Evolutionary conservation across 148 eudicot genomes (phyloP), one percentile per base, ranked within the genome.

Genomic region (Rhododendron griersonianum): DNA sequence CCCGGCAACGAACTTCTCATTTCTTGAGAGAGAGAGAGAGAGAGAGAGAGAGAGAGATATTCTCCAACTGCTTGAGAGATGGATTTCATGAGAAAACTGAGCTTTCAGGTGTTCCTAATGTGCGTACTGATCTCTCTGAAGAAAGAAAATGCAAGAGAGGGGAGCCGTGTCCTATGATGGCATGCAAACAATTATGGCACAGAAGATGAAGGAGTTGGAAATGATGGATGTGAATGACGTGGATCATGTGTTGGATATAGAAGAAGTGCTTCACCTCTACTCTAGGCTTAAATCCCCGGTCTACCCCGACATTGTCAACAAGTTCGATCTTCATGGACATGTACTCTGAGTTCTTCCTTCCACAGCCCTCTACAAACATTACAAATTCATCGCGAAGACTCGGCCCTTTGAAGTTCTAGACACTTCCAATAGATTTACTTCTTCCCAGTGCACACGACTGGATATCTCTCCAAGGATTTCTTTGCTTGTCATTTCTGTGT

Each of bases 301-400:
- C 78, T 95, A 97, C 86, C 93, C 89, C 0, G 98, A 93, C 15
- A 92, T 96, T n/a, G 93, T 95, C 21, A 91, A 97, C 88, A 91
- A 91, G 82, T 97, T 95, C n/a, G n/a, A n/a, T n/a, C 89, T 95
- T 93, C 91, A 89, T 89, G 90, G 98, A 95, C 82, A 95, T 94
- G 95, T 90, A 92, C 84, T 76, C 88, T 1, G 99, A 97, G 25
- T 92, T 85, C 88, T 74, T 81, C 71, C 78, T 92, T 48, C 93
- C 95, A 30, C 86, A 87, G 85, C 91, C 92, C 7, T 84, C 89
- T 1, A 61, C 53, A 48, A 87, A 89, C 35, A 63, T 88, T 33
- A 51, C 83, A 73, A 84, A 84, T 87, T 90, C 93, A 47, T 90
- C 88, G 82, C 84, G 88, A 81, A 90, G 90, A 37, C 87, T 92